Evolutionary conservation across 2,329 filamentous ascomycete species (phyloP), one percentile per base, ranked within the genome.

Genomic region (Scopulariopsis brevicaulis): DNA sequence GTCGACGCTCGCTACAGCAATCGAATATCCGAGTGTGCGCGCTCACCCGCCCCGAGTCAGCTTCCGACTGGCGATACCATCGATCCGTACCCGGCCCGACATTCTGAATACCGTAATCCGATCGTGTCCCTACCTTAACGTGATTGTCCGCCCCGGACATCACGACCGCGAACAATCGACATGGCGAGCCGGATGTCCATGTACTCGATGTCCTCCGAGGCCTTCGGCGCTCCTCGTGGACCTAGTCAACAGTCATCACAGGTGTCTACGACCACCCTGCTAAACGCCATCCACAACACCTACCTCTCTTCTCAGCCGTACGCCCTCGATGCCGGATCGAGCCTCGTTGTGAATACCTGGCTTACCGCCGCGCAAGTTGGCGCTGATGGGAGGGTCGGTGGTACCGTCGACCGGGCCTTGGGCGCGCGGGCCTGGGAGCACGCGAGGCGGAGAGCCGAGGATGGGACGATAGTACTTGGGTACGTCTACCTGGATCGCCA

Each of bases 271-370:
- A 96, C 92, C 1, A 96, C 91, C 0, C 81, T 97, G 53, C 82
- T 99, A 58, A 97, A 97, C 73, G 84, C 90, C 58, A 81, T 96
- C 53, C 94, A 99, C 74, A 91, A 90, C 65, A 87, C 89, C 67
- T 97, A 96, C 71, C 81, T 89, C 54, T 84, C 88, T 3, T 85
- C 85, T 34, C 84, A 90, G 66, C 84, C 93, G n/a, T 94, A 96
- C 70, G 80, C 81, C 61, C 82, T 99, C 53, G 94, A 99, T 71
- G 86, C 91, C 54, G 90, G 90, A 64, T 94, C 92, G 40, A 96
- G 90, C 69, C 71, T 97, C 46, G 92, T 94, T 0, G 90, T 97
- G 63, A 97, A 97, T 74, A 96, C 91, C 59, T 96, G 92, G 92
- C 80, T 94, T 57, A 96, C 90, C 3, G 89, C 90, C 20, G 79